Conservation (phyloP, 768 basidiomycete genomes). For the Panaeolus cyanescens region DNA sequence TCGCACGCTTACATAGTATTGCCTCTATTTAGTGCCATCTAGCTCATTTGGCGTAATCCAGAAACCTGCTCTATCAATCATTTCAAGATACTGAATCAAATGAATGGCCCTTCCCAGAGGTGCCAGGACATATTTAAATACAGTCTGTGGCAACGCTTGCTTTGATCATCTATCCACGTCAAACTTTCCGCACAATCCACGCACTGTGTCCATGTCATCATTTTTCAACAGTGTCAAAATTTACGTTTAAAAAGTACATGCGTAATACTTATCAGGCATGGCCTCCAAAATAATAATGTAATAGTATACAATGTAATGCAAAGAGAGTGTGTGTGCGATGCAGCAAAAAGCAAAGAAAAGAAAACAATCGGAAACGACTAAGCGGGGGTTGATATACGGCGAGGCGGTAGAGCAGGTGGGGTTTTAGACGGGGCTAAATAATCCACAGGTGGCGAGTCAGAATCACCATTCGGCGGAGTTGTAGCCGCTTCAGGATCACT, state of each 20-base stretch:
- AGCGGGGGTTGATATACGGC: slow-evolving; percentile 22
- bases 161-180: slow-evolving; percentile 1
- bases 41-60: no score
- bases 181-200: background rate
- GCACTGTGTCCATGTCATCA: no score
- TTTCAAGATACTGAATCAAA: background rate
- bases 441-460: background rate
- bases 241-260: slow-evolving; percentile 2
- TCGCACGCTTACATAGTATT: background rate
- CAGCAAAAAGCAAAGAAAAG: background rate
- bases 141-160: background rate
- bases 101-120: background rate
- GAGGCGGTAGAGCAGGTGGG: slow-evolving; percentile 31
- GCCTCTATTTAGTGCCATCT: background rate
- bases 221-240: no score
- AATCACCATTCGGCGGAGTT: background rate
- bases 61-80: background rate
- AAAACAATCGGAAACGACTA: slow-evolving; percentile 7
- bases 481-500: background rate
- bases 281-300: slow-evolving; percentile 2
- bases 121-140: background rate
- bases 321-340: background rate
- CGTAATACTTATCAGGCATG: background rate
- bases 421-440: slow-evolving; percentile 7
- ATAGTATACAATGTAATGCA: slow-evolving; percentile 10